phyloP scores from a whole-genome alignment of 495 filamentous ascomycete genomes.

The Penicillium maclennaniae region DNA sequence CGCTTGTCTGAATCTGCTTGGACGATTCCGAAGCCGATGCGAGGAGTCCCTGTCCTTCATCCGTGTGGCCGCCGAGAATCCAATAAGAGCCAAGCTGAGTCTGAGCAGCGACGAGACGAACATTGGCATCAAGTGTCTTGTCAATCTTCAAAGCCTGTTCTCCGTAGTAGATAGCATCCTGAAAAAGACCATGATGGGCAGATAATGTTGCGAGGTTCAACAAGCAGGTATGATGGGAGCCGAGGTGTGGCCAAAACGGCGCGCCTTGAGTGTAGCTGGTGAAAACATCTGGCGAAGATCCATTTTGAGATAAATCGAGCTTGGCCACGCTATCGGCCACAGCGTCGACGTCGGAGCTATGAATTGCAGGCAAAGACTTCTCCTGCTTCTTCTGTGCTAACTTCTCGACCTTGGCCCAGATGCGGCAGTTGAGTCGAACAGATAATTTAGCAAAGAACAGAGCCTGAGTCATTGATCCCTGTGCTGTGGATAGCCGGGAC shows the following conservation, averaged over 20 bases:
- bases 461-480: conserved; percentile 60
- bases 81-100: conserved; percentile 62
- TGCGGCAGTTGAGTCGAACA: conserved; percentile 61
- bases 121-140: conserved; percentile 58
- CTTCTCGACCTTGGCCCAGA: conserved; percentile 68
- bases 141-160: conserved; percentile 82
- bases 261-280: conserved; percentile 50
- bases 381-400: conserved; percentile 36
- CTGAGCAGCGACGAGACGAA: conserved; percentile 48
- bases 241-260: conserved; percentile 76
- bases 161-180: conserved; percentile 85
- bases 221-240: conserved; percentile 64
- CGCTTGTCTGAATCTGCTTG: conserved; percentile 36
- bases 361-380: conserved; percentile 16
- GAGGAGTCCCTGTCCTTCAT: conserved; percentile 60
- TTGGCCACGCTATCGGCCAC: conserved; percentile 44
- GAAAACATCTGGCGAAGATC: conserved; percentile 21
- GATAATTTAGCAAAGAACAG: conserved; percentile 63
- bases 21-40: conserved; percentile 43
- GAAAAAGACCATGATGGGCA: conserved; percentile 77
- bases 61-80: conserved; percentile 56
- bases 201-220: conserved; percentile 71
- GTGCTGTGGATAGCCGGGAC: conserved; percentile 60
- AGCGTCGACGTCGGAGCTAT: conserved; percentile 35
- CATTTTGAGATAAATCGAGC: conserved; percentile 35